Percentiles rank a stretch among this genome's conserved stretches.
Evolutionary conservation across 2,329 filamentous ascomycete genomes (phyloP).

Genomic region (Xylaria sp.): DNA sequence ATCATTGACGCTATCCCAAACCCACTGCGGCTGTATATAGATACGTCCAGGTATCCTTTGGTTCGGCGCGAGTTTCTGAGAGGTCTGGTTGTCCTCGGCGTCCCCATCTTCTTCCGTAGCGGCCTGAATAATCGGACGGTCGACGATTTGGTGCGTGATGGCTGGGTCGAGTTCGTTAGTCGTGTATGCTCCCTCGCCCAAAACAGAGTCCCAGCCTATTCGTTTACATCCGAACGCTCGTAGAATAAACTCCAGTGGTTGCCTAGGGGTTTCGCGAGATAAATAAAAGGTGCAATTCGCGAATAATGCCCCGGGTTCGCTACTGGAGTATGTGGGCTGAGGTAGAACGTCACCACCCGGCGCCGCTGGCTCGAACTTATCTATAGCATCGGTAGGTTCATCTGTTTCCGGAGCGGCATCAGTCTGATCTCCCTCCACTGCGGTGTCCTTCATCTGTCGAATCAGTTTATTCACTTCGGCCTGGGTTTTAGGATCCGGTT

Average conservation of each 20-base stretch:
- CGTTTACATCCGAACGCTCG: slow-evolving; percentile 95
- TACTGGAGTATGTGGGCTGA: slow-evolving; percentile 77
- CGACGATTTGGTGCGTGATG: slow-evolving; percentile 97
- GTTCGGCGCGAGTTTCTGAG: slow-evolving; percentile 68
- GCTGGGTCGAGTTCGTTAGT: slow-evolving; percentile 85
- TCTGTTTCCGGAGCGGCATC: slow-evolving; percentile 56
- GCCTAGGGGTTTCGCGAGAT: slow-evolving; percentile 90
- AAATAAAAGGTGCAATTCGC: slow-evolving; percentile 90
- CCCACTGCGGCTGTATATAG: slow-evolving; percentile 97
- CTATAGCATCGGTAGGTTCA: slow-evolving; percentile 73
- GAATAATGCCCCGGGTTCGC: slow-evolving; percentile 80
- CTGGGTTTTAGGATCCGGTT: slow-evolving; percentile 71
- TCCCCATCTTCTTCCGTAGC: slow-evolving; percentile 61
- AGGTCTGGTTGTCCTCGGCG: slow-evolving; percentile 70
- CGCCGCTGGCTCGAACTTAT: slow-evolving; percentile 89
- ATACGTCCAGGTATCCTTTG: slow-evolving; percentile 88
- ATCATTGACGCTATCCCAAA: slow-evolving; percentile 97
- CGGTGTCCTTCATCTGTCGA: slow-evolving; percentile 71
- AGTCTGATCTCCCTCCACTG: slow-evolving; percentile 57
- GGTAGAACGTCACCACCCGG: slow-evolving; percentile 86
- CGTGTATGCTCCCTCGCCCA: slow-evolving; percentile 93
- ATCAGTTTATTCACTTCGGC: slow-evolving; percentile 76
- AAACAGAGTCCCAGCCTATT: slow-evolving; percentile 91
- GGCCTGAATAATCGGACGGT: slow-evolving; percentile 80
- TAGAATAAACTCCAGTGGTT: slow-evolving; percentile 91